Evolutionary conservation across 371 early-diverging fungal genomes (phyloP), one percentile per base, ranked within the genome.

Genomic region (Mucor irregularis): DNA sequence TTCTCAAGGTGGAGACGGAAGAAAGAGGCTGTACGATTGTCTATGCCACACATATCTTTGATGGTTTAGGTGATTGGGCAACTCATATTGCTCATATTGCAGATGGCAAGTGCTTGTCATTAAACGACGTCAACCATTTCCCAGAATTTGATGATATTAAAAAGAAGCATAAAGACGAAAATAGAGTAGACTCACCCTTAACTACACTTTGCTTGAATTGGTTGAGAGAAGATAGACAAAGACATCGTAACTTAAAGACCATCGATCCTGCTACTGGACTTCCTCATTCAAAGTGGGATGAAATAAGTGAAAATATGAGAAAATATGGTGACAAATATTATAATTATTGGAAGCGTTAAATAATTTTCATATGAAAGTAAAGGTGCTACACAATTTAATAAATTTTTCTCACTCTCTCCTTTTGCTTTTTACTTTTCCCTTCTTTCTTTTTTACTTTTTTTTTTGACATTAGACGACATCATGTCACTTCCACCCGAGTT

Each of bases 21-120:
- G 50, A 63, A 22, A 79, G 89, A 24, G 73, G 73, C 7, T 87
- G 86, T 3, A 87, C 89, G 3, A 86, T 92, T 49, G 71, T 90
- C 7, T 87, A 88, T 64, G 84, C 84, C 3, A 89, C 90, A 5
- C 90, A 89, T 66, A 85, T 87, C 35, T 85, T 85, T 68, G 84
- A 81, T 59, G 83, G 83, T 26, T 68, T 84, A 31, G 76, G 76
- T 19, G 60, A 68, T 28, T 92, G 90, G 90, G 87, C 89, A 4
- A 84, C 88, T 7, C 90, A 90, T 55, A 73, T 90, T 2, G 86
- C 86, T 21, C 92, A 90, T 71, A 82, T 92, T 29, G 64, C 74
- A 1, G 78, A 82, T 33, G 90, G 92, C 11, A 58, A 62, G 0
- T 68, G 87, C 11, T 59, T 81, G 6, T 47, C 68, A 10, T 29